These are phyloP conservation scores for Rhodomyrtus psidioides DNA, from an alignment of 441 rosid genomes.

Conservation along the genomic window DNA sequence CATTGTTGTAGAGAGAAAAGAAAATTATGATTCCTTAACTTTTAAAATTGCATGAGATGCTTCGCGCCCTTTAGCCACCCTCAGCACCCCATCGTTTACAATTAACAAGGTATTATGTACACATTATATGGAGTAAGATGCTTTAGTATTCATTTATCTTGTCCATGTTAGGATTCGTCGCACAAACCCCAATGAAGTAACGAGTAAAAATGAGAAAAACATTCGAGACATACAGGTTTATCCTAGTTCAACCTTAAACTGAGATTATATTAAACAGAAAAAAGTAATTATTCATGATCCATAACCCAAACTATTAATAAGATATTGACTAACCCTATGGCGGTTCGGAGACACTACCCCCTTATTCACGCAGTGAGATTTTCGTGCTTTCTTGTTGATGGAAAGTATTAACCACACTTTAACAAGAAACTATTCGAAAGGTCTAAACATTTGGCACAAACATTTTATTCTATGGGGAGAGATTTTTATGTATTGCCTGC, in stretches of 20 bases:
- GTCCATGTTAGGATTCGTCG: neutral
- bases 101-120: neutral
- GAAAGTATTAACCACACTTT: no score
- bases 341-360: no score
- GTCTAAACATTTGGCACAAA: neutral
- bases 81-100: neutral
- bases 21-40: neutral
- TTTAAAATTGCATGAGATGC: neutral
- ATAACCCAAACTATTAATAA: no score
- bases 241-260: no score
- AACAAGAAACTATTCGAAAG: neutral
- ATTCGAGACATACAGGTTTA: no score
- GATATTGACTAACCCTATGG: no score
- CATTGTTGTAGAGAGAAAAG: neutral
- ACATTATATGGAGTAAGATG: neutral
- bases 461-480: neutral
- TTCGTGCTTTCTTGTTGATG: no score
- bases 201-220: no score
- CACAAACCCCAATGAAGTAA: no score
- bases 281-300: no score
- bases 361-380: accelerated
- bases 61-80: neutral
- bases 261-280: no score
- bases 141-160: neutral
- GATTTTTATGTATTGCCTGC: neutral